A percentile compares a stretch with the other conserved stretches of the same genome.
These are phyloP conservation scores for Rhizoclosmatium sp. DNA, from an alignment of 192 early-diverging fungal species.

Conservation along the genomic window DNA sequence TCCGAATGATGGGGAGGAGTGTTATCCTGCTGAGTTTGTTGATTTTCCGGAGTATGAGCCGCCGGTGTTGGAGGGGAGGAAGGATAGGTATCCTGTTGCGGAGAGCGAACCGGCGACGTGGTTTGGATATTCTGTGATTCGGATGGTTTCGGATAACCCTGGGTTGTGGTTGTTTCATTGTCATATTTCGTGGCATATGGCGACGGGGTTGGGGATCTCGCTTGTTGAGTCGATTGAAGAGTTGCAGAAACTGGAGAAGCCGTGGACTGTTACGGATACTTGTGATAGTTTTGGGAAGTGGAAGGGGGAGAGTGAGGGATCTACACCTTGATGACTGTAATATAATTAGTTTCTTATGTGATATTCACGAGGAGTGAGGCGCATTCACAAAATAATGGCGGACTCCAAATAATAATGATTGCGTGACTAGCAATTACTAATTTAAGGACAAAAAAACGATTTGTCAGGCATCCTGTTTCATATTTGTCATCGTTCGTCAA, in stretches of 20 bases:
- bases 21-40: not conserved
- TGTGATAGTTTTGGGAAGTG: not conserved
- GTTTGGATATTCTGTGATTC: conserved; percentile 69
- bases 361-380: too few species aligned
- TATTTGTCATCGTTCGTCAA: too few species aligned
- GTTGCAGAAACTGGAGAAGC: conserved; percentile 2
- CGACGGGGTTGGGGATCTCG: conserved; percentile 71
- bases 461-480: too few species aligned
- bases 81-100: not conserved
- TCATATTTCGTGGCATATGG: conserved; percentile 79
- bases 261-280: not conserved
- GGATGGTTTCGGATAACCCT: conserved; percentile 83
- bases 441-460: too few species aligned
- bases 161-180: conserved; percentile 89
- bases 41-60: not conserved
- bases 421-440: too few species aligned
- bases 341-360: too few species aligned
- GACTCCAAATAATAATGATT: too few species aligned
- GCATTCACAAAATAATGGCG: too few species aligned
- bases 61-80: not conserved
- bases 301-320: conserved; percentile 3
- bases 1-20: conserved; percentile 10
- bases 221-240: conserved; percentile 66
- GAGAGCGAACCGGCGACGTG: not conserved
- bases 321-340: not conserved